These are phyloP conservation scores for Multifurca ochricompacta DNA, from an alignment of 768 basidiomycete genomes.

Conservation along the genomic window DNA sequence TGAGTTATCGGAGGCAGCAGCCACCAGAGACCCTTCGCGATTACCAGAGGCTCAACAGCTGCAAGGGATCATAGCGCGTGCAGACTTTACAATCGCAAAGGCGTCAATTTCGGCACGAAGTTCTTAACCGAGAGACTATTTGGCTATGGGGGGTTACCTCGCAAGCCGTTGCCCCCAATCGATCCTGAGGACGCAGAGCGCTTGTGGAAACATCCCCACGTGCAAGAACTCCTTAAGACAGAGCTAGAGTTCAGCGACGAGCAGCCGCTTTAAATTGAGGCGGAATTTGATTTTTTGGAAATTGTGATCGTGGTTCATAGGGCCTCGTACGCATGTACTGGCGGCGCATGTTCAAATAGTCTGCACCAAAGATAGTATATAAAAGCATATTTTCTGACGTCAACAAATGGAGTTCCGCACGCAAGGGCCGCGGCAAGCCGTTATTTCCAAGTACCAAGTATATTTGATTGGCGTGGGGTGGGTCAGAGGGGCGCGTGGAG, in stretches of 20 bases:
- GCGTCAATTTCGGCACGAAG: conserved; percentile 76
- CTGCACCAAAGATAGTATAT: background rate
- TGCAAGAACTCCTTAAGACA: conserved; percentile 54
- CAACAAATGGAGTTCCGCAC: background rate
- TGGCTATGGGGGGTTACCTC: conserved; percentile 76
- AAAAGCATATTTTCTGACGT: background rate
- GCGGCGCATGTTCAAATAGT: background rate
- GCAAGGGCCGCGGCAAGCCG: background rate
- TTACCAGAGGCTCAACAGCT: conserved; percentile 64
- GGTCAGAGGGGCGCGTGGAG: background rate
- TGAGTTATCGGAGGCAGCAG: conserved; percentile 45
- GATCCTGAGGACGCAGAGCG: conserved; percentile 44
- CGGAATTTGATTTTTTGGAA: background rate
- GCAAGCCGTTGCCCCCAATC: conserved; percentile 69
- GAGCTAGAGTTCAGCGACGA: conserved; percentile 53
- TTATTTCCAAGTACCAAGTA: background rate
- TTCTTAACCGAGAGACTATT: conserved; percentile 62
- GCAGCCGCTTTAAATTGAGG: background rate
- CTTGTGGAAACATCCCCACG: conserved; percentile 68
- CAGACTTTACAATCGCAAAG: conserved; percentile 74
- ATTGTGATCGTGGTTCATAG: too few species aligned
- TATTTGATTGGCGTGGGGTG: background rate
- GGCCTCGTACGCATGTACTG: background rate
- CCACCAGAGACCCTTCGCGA: conserved; percentile 45
- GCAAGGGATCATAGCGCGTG: conserved; percentile 75